phyloP scores from a whole-genome alignment of 768 basidiomycete species.

The Tricholomella constricta region DNA sequence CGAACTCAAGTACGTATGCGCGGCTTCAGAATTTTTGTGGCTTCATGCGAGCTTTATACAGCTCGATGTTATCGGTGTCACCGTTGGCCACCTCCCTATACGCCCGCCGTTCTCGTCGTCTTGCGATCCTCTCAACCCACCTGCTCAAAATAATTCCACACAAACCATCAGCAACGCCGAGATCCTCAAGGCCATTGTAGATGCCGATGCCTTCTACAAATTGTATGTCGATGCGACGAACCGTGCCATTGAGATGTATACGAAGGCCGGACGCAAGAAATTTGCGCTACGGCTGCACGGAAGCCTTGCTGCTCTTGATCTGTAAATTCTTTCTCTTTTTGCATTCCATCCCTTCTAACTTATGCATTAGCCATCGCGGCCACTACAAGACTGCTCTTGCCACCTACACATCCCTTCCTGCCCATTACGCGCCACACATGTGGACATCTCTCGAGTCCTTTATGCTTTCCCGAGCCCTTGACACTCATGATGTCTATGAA shows the following conservation, averaged over 20 bases:
- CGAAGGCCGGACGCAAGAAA: slow-evolving; percentile 79
- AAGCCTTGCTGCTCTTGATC: slow-evolving; percentile 83
- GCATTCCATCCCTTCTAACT: background rate
- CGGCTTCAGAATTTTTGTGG: background rate
- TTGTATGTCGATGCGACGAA: slow-evolving; percentile 77
- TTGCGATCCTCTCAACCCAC: slow-evolving; percentile 19
- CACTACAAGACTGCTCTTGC: slow-evolving; percentile 63
- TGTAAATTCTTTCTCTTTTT: slow-evolving; percentile 55
- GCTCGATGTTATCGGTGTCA: slow-evolving; percentile 86
- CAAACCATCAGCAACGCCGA: slow-evolving; percentile 58
- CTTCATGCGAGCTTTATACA: slow-evolving; percentile 30
- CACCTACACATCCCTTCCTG: slow-evolving; percentile 79
- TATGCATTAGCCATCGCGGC: slow-evolving; percentile 59
- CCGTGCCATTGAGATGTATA: slow-evolving; percentile 83
- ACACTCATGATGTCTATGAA: slow-evolving; percentile 59
- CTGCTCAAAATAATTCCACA: slow-evolving; percentile 24
- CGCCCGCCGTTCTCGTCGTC: slow-evolving; percentile 33
- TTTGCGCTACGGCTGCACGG: slow-evolving; percentile 87
- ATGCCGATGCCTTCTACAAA: slow-evolving; percentile 69
- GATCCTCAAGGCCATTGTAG: slow-evolving; percentile 56
- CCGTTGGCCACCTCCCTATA: slow-evolving; percentile 71
- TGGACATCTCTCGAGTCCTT: slow-evolving; percentile 82
- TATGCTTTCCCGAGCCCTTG: slow-evolving; percentile 75
- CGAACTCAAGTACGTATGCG: slow-evolving; percentile 67
- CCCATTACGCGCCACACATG: slow-evolving; percentile 79